Conservation (phyloP, 2,329 filamentous ascomycete genomes). For the Hymenoscyphus infarciens region DNA sequence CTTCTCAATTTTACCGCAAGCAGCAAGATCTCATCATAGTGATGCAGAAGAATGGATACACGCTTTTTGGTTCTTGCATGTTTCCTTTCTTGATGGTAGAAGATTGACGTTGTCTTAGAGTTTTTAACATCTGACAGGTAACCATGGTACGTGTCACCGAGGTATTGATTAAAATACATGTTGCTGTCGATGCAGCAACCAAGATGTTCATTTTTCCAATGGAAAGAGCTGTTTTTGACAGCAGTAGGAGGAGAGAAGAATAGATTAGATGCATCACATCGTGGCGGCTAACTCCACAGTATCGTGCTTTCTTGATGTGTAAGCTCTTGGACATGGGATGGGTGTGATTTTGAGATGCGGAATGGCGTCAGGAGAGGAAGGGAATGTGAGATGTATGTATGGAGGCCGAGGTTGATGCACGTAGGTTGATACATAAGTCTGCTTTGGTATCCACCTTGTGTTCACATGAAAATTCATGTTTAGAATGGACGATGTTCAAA, state of each 20-base stretch:
- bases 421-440: background rate
- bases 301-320: too few species aligned
- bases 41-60: background rate
- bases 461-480: too few species aligned
- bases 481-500: background rate
- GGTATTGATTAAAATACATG: background rate
- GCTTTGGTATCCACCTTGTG: background rate
- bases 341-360: too few species aligned
- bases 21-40: background rate
- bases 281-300: too few species aligned
- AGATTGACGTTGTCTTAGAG: background rate
- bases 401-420: too few species aligned
- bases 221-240: background rate
- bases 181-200: background rate
- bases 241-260: background rate
- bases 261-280: background rate
- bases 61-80: background rate
- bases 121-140: background rate
- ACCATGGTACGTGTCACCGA: background rate
- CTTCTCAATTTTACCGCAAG: background rate
- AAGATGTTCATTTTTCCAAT: background rate
- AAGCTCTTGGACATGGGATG: too few species aligned
- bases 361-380: too few species aligned
- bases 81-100: background rate
- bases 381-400: too few species aligned